Evolutionary conservation across 805 yeast genomes (phyloP).

Genomic region (Tetrapisispora arboricola): DNA sequence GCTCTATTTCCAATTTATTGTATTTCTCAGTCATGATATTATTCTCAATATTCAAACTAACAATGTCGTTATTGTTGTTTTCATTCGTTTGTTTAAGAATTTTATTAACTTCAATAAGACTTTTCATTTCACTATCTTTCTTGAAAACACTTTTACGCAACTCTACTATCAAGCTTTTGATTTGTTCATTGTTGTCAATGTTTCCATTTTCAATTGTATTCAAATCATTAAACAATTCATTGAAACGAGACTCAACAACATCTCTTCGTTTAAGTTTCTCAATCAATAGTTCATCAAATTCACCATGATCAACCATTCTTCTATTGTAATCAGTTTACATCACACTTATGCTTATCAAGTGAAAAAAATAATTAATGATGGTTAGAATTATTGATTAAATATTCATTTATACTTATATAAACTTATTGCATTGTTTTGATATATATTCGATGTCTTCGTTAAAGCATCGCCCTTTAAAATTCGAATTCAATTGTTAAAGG

Average conservation of each 20-base stretch:
- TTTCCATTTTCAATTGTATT: neutral
- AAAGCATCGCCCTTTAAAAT: neutral
- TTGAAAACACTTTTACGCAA: neutral
- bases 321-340: too few relatives aligned
- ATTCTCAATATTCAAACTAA: slow-evolving; percentile 49
- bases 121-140: slow-evolving; percentile 18
- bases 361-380: too few relatives aligned
- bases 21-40: slow-evolving; percentile 30
- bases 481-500: neutral
- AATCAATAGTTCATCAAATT: slow-evolving; percentile 3
- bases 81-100: slow-evolving; percentile 49
- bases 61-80: slow-evolving; percentile 54
- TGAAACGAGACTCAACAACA: slow-evolving; percentile 12
- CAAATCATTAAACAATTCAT: slow-evolving; percentile 13
- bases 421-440: too few relatives aligned
- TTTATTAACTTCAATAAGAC: slow-evolving; percentile 23
- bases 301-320: neutral
- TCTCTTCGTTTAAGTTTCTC: slow-evolving; percentile 13
- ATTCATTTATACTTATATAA: too few relatives aligned
- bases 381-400: too few relatives aligned
- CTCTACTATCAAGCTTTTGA: neutral
- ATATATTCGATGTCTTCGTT: too few relatives aligned
- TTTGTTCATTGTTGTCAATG: neutral
- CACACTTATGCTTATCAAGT: too few relatives aligned
- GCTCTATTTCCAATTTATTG: slow-evolving; percentile 35